Percentiles rank a stretch among this genome's conserved stretches.
Conservation (phyloP, 1,139 yeast species). For the Pichia sp. region DNA sequence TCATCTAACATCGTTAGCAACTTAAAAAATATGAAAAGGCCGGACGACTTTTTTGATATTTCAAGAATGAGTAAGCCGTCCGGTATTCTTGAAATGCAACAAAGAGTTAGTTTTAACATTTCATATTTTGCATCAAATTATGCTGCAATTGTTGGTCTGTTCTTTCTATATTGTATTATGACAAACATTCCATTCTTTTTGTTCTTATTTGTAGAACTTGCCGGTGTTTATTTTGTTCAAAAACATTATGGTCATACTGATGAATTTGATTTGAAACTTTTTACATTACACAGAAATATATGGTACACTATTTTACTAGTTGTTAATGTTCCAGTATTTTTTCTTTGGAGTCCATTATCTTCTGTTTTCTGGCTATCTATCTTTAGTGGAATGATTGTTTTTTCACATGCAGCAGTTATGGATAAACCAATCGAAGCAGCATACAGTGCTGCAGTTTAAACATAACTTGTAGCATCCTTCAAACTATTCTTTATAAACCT, state of each 20-base stretch:
- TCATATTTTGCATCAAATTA: constrained; percentile 52
- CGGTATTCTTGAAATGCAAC: constrained; percentile 46
- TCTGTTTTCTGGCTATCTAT: constrained; percentile 92
- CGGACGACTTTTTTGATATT: constrained; percentile 53
- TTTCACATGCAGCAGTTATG: constrained; percentile 84
- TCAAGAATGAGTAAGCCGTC: constrained; percentile 48
- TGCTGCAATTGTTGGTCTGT: constrained; percentile 36
- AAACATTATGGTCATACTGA: constrained; percentile 56
- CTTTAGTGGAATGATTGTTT: constrained; percentile 70
- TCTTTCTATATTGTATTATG: constrained; percentile 24
- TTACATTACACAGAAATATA: constrained; percentile 66
- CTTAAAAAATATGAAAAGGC: constrained; percentile 45
- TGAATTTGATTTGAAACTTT: constrained; percentile 56
- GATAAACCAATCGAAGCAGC: constrained; percentile 96
- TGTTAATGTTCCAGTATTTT: constrained; percentile 57
- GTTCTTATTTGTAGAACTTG: constrained; percentile 52
- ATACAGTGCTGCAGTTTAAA: constrained; percentile 64
- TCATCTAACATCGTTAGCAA: constrained; percentile 34
- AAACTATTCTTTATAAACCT: neutral
- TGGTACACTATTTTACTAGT: constrained; percentile 69
- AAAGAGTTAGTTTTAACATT: constrained; percentile 46
- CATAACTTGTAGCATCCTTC: neutral
- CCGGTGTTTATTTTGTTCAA: constrained; percentile 68
- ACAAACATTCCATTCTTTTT: constrained; percentile 54
- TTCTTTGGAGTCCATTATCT: constrained; percentile 85